A percentile compares a stretch with the other conserved stretches of the same genome.
These are phyloP conservation scores for Trichophyton simii DNA, from an alignment of 2,329 filamentous ascomycete genomes.

Conservation along the genomic window DNA sequence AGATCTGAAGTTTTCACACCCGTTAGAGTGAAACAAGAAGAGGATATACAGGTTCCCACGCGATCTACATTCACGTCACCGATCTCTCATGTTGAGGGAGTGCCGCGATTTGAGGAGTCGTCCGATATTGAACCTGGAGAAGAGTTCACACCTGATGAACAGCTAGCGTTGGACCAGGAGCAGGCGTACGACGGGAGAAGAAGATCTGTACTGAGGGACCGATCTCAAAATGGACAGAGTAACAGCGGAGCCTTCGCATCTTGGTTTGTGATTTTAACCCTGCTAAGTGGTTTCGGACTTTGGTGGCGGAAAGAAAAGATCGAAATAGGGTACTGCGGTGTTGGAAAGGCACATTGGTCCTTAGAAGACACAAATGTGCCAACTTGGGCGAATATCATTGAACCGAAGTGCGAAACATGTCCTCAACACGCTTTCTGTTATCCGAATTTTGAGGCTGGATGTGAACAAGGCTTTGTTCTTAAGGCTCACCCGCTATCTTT, in stretches of 20 bases:
- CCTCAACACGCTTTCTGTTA: constrained; percentile 85
- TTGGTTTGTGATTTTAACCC: constrained; percentile 55
- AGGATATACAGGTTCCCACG: constrained; percentile 42
- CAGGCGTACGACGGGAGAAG: constrained; percentile 42
- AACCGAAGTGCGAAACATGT: constrained; percentile 80
- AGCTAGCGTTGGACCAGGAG: constrained; percentile 64
- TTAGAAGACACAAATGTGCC: constrained; percentile 55
- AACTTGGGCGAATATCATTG: constrained; percentile 54
- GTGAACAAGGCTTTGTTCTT: constrained; percentile 77
- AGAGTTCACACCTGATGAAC: constrained; percentile 87
- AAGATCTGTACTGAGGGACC: constrained; percentile 17
- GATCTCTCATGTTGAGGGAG: constrained; percentile 29
- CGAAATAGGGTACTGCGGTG: constrained; percentile 87
- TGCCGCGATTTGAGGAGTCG: constrained; percentile 29
- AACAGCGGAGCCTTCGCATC: constrained; percentile 49
- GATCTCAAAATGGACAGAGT: constrained; percentile 25
- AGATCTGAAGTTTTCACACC: constrained; percentile 23
- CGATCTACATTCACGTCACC: constrained; percentile 49
- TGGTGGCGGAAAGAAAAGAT: constrained; percentile 94
- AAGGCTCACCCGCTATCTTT: constrained; percentile 73
- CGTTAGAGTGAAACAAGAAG: constrained; percentile 36
- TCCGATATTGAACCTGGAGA: constrained; percentile 55
- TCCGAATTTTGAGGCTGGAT: constrained; percentile 60
- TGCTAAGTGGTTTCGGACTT: constrained; percentile 58
- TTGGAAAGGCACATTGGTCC: constrained; percentile 53